A percentile compares a stretch with the other conserved stretches of the same genome.
These are phyloP conservation scores for Myxozyma neotropica DNA, from an alignment of 805 yeast genomes.

Conservation along the genomic window DNA sequence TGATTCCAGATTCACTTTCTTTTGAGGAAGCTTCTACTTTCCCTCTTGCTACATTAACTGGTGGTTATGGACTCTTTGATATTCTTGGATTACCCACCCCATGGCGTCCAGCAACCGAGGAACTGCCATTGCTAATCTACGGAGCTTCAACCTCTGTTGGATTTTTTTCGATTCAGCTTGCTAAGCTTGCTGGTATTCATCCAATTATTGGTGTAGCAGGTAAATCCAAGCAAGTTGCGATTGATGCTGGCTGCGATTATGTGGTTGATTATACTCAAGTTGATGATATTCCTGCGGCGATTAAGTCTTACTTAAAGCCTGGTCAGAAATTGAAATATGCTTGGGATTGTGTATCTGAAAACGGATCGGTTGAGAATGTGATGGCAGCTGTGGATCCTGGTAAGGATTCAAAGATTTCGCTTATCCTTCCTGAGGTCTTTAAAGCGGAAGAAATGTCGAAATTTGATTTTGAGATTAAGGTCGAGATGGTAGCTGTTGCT, in stretches of 20 bases:
- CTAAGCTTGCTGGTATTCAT: conserved; percentile 29
- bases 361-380: conserved; percentile 12
- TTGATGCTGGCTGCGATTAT: conserved; percentile 19
- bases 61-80: conserved; percentile 22
- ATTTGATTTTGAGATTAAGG: background rate
- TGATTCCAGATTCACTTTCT: conserved; percentile 22
- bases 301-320: conserved; percentile 16
- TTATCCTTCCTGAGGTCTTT: conserved; percentile 15
- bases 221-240: conserved; percentile 11
- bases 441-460: conserved; percentile 1
- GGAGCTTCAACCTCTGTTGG: conserved; percentile 32
- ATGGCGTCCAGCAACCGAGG: conserved; percentile 25
- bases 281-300: conserved; percentile 11
- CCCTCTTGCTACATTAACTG: conserved; percentile 27
- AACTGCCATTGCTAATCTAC: conserved; percentile 25
- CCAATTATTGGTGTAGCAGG: conserved; percentile 33
- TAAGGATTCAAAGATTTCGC: conserved; percentile 8
- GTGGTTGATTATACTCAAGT: conserved; percentile 26
- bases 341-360: conserved; percentile 21
- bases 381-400: conserved; percentile 19
- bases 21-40: conserved; percentile 30
- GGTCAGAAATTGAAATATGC: conserved; percentile 22
- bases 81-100: conserved; percentile 29
- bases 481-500: conserved; percentile 16
- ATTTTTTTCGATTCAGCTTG: conserved; percentile 20